These are phyloP conservation scores for Aspergillus sp. DNA, from an alignment of 2,329 filamentous ascomycete genomes.

Conservation along the genomic window DNA sequence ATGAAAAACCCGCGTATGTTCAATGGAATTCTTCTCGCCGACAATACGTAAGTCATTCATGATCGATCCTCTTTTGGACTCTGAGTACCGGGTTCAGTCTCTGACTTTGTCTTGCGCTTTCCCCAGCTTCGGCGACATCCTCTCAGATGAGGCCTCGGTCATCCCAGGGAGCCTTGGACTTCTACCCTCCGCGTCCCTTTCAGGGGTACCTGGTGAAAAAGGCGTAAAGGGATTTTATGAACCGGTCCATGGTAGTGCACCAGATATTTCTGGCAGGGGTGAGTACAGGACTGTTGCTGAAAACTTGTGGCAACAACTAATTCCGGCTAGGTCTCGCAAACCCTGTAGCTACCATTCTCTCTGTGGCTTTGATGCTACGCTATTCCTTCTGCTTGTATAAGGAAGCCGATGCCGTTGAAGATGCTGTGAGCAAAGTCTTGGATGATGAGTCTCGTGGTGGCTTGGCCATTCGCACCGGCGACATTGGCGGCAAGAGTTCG, in stretches of 20 bases:
- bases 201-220: background rate
- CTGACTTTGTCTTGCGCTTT: too few relatives aligned
- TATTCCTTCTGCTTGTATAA: background rate
- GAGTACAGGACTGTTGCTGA: too few relatives aligned
- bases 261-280: background rate
- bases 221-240: background rate
- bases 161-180: background rate
- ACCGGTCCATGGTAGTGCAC: background rate
- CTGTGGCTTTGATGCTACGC: background rate
- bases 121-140: background rate
- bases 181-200: background rate
- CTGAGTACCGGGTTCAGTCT: too few relatives aligned
- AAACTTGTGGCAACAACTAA: too few relatives aligned
- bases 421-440: background rate
- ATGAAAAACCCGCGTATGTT: background rate
- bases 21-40: background rate
- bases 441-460: background rate
- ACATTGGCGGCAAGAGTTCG: background rate
- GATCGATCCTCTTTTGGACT: too few relatives aligned
- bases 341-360: background rate
- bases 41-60: background rate
- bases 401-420: background rate
- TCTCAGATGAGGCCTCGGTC: background rate
- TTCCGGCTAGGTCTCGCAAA: background rate
- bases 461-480: background rate